A percentile compares a stretch with the other conserved stretches of the same genome.
These are phyloP conservation scores for Diaporthe citrichinensis DNA, from an alignment of 2,329 filamentous ascomycete genomes.

Conservation along the genomic window DNA sequence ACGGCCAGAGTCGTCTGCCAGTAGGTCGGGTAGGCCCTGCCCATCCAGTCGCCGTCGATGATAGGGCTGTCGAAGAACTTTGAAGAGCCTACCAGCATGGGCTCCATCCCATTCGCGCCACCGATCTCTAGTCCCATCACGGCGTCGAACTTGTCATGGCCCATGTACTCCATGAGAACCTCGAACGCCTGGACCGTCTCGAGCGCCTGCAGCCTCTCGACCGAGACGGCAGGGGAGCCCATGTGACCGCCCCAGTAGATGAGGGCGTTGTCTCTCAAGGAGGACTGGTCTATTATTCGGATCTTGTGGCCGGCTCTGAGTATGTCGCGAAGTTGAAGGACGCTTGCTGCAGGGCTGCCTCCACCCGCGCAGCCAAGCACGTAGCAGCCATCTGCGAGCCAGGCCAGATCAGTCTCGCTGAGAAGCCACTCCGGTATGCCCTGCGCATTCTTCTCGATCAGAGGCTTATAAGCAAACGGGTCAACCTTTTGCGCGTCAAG, in stretches of 20 bases:
- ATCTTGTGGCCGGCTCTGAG: constrained; percentile 56
- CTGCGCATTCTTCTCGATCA: constrained; percentile 49
- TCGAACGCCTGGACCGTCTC: constrained; percentile 55
- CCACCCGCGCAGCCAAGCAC: constrained; percentile 64
- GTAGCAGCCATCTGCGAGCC: constrained; percentile 61
- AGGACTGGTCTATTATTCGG: constrained; percentile 55
- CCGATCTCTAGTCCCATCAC: constrained; percentile 68
- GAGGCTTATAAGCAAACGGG: constrained; percentile 52
- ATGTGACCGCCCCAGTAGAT: constrained; percentile 61
- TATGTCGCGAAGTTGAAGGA: constrained; percentile 56
- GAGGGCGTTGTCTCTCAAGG: constrained; percentile 59
- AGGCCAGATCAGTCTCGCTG: constrained; percentile 60
- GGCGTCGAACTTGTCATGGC: constrained; percentile 49
- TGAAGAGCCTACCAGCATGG: constrained; percentile 55
- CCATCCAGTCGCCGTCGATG: constrained; percentile 51
- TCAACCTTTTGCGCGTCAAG: constrained; percentile 45
- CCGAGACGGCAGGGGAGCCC: constrained; percentile 58
- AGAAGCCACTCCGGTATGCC: constrained; percentile 56
- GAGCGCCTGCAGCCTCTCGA: constrained; percentile 58
- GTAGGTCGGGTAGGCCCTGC: constrained; percentile 48
- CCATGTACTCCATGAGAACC: constrained; percentile 53
- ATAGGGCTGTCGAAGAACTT: constrained; percentile 52
- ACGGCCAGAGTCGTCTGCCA: constrained; percentile 56
- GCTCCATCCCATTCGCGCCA: constrained; percentile 65
- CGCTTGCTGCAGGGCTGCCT: constrained; percentile 55